phyloP scores from a whole-genome alignment of 2,329 filamentous ascomycete species.

The Cadophora sp. region DNA sequence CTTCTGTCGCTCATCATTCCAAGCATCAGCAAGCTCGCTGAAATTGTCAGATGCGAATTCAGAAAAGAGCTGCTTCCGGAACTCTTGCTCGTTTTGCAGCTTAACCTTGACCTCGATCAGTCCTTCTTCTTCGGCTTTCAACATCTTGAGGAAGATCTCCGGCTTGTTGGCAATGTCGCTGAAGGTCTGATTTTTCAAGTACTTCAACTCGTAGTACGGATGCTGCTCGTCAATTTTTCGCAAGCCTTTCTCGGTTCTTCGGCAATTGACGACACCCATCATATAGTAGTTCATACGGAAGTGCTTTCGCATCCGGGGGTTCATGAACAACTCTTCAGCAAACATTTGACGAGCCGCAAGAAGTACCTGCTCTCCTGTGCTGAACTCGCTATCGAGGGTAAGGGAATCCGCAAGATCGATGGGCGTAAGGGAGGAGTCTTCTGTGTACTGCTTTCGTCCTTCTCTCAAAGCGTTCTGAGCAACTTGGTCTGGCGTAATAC shows the following conservation, averaged over 20 bases:
- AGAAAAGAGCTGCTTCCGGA: constrained; percentile 77
- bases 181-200: constrained; percentile 88
- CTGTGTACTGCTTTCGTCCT: constrained; percentile 80
- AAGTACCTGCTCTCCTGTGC: constrained; percentile 77
- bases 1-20: constrained; percentile 88
- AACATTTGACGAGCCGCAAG: constrained; percentile 85
- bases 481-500: constrained; percentile 86
- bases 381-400: constrained; percentile 73
- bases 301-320: constrained; percentile 87
- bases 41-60: constrained; percentile 95
- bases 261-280: constrained; percentile 84
- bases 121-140: constrained; percentile 94
- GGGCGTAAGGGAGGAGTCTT: constrained; percentile 81
- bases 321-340: constrained; percentile 87
- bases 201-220: constrained; percentile 98
- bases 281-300: constrained; percentile 85
- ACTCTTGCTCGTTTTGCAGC: constrained; percentile 77
- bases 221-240: constrained; percentile 94
- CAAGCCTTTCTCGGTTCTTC: constrained; percentile 90
- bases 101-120: constrained; percentile 84
- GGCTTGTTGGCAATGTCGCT: constrained; percentile 81
- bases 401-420: constrained; percentile 87
- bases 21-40: constrained; percentile 92
- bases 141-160: constrained; percentile 94
- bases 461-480: constrained; percentile 84